phyloP scores from a whole-genome alignment of 2,329 filamentous ascomycete species.

The Pseudocercospora pini-densiflorae region DNA sequence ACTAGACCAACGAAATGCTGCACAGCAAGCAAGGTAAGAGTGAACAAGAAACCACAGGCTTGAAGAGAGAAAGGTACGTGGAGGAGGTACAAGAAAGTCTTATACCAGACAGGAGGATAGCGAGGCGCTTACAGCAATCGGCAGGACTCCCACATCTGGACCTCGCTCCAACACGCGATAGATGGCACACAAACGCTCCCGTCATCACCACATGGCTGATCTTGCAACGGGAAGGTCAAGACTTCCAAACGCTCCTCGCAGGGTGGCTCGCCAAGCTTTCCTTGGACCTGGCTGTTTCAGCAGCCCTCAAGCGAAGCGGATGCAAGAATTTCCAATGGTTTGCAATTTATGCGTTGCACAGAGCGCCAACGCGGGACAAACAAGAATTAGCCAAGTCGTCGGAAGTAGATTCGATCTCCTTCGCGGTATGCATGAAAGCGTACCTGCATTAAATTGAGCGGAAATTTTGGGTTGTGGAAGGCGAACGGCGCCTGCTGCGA shows the following conservation, averaged over 20 bases:
- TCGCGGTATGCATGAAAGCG: constrained; percentile 1
- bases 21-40: constrained; percentile 12
- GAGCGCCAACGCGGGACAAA: not conserved
- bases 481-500: not conserved
- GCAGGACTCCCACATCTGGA: not conserved
- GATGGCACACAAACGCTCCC: not conserved
- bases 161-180: not conserved
- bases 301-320: not conserved
- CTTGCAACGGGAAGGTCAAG: not conserved
- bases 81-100: constrained; percentile 3
- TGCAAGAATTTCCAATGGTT: not conserved
- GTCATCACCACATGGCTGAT: constrained; percentile 14
- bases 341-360: not conserved
- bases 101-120: not conserved
- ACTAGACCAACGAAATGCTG: constrained; percentile 16
- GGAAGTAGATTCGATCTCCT: not conserved
- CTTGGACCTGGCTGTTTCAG: constrained; percentile 1
- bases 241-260: not conserved
- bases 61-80: not conserved
- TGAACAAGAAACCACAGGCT: constrained; percentile 3
- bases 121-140: constrained; percentile 12
- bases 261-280: not conserved
- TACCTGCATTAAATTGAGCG: constrained; percentile 1
- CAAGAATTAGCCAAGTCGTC: constrained; percentile 13
- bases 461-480: too few relatives aligned